Evolutionary conservation across 1,284 basidiomycete species (phyloP).

Genomic region (Fomitopsis betulina): DNA sequence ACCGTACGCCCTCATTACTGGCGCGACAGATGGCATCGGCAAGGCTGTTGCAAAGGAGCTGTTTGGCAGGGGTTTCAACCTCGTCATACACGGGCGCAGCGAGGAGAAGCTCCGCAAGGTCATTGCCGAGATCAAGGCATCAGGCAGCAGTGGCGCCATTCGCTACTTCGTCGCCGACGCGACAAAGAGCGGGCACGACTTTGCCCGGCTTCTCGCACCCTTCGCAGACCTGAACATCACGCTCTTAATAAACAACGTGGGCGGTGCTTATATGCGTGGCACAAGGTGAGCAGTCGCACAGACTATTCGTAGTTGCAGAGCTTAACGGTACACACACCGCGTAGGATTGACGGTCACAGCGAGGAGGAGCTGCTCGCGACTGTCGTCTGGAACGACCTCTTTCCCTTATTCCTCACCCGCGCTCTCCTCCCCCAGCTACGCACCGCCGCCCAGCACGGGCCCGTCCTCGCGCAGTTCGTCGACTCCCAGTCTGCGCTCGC

Average conservation of each 20-base stretch:
- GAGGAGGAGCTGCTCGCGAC: conserved; percentile 15
- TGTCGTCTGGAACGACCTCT: conserved; percentile 20
- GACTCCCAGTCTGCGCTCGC: conserved; percentile 19
- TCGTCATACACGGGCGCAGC: conserved; percentile 27
- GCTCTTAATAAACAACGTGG: conserved; percentile 26
- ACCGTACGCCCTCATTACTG: conserved; percentile 26
- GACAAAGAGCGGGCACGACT: conserved; percentile 18
- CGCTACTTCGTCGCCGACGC: conserved; percentile 25
- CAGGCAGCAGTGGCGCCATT: conserved; percentile 12
- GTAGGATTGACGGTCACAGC: conserved; percentile 19
- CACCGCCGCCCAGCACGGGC: conserved; percentile 14
- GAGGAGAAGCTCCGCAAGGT: conserved; percentile 23
- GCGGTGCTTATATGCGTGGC: conserved; percentile 11
- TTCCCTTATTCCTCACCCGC: conserved; percentile 24
- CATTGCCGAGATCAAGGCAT: conserved; percentile 17
- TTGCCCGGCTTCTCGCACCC: conserved; percentile 15
- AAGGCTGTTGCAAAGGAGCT: conserved; percentile 23
- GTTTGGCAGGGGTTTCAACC: conserved; percentile 24
- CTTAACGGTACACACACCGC: background rate
- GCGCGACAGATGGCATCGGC: conserved; percentile 28
- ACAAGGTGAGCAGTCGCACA: conserved; percentile 7
- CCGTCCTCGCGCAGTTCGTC: conserved; percentile 21
- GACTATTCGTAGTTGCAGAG: background rate
- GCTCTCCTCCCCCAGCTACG: conserved; percentile 24
- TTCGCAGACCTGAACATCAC: conserved; percentile 25